Percentiles rank a stretch among this genome's conserved stretches.
These are phyloP conservation scores for Thyridium curvatum DNA, from an alignment of 2,329 filamentous ascomycete genomes.

Conservation along the genomic window DNA sequence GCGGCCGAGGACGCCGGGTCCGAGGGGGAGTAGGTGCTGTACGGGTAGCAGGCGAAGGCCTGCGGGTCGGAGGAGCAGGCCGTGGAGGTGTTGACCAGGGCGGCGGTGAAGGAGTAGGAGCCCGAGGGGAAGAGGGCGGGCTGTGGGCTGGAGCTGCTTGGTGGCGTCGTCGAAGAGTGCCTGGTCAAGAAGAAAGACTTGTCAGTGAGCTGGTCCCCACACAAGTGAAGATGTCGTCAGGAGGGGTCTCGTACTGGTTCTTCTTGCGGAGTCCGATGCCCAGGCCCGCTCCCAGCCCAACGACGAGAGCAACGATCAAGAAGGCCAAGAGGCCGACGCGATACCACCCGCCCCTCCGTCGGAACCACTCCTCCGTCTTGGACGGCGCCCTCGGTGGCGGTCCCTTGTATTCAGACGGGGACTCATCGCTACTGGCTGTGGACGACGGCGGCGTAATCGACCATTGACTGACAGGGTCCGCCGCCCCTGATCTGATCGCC, in stretches of 20 bases:
- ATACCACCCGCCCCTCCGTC: slow-evolving; percentile 23
- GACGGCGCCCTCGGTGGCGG: slow-evolving; percentile 4
- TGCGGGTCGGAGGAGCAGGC: slow-evolving; percentile 51
- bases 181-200: neutral
- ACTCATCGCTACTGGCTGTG: slow-evolving; percentile 8
- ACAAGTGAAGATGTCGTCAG: neutral
- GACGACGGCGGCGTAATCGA: neutral
- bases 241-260: slow-evolving; percentile 13
- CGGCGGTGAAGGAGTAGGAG: slow-evolving; percentile 54
- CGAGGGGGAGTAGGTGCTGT: slow-evolving; percentile 38
- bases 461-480: slow-evolving; percentile 5
- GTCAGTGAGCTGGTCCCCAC: neutral
- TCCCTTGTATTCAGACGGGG: slow-evolving; percentile 1
- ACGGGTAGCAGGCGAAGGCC: slow-evolving; percentile 59
- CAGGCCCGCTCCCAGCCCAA: slow-evolving; percentile 32
- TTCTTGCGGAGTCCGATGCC: slow-evolving; percentile 28
- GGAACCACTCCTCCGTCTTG: slow-evolving; percentile 10
- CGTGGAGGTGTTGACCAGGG: slow-evolving; percentile 44
- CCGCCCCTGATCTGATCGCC: neutral
- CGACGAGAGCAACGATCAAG: slow-evolving; percentile 21
- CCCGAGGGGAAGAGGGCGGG: slow-evolving; percentile 48
- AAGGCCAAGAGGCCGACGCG: slow-evolving; percentile 20
- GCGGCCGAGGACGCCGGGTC: slow-evolving; percentile 30
- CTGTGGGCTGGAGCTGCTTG: neutral
- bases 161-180: neutral